phyloP scores from a whole-genome alignment of 192 early-diverging fungal species.

The Gigaspora rosea region DNA sequence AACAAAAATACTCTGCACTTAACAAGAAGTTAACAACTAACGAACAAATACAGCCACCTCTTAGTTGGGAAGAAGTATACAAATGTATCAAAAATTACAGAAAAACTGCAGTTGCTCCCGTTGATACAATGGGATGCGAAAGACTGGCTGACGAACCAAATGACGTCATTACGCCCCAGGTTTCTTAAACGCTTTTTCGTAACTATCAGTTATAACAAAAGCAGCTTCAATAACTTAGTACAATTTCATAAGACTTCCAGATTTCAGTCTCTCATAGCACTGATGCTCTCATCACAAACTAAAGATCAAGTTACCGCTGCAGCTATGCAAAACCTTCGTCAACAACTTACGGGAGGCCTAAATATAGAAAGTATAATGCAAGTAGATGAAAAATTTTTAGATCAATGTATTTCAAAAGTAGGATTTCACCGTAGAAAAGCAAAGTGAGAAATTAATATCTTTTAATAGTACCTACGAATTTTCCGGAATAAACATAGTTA shows the following conservation, averaged over 20 bases:
- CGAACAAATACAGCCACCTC: background rate
- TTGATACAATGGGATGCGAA: slow-evolving; percentile 90
- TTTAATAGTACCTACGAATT: background rate
- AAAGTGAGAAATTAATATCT: slow-evolving; percentile 30
- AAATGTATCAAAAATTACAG: slow-evolving; percentile 69
- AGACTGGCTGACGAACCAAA: slow-evolving; percentile 56
- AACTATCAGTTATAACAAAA: background rate
- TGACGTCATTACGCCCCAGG: slow-evolving; percentile 40
- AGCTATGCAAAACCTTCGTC: slow-evolving; percentile 70
- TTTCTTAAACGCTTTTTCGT: slow-evolving; percentile 4
- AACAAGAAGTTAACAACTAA: too few relatives aligned
- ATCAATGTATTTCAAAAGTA: slow-evolving; percentile 74
- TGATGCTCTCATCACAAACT: slow-evolving; percentile 93
- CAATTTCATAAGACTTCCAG: slow-evolving; percentile 55
- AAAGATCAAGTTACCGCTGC: slow-evolving; percentile 86
- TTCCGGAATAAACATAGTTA: background rate
- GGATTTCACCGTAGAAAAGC: slow-evolving; percentile 92
- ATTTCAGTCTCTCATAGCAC: slow-evolving; percentile 81
- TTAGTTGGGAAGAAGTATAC: slow-evolving; percentile 15
- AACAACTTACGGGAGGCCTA: slow-evolving; percentile 65
- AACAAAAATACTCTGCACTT: too few relatives aligned
- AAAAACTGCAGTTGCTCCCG: slow-evolving; percentile 66
- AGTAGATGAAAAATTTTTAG: slow-evolving; percentile 61
- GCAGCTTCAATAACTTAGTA: background rate
- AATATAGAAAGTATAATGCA: slow-evolving; percentile 65